Base-by-base conservation (phyloP, 306 rosid genomes). In the Castanea mollissima region DNA sequence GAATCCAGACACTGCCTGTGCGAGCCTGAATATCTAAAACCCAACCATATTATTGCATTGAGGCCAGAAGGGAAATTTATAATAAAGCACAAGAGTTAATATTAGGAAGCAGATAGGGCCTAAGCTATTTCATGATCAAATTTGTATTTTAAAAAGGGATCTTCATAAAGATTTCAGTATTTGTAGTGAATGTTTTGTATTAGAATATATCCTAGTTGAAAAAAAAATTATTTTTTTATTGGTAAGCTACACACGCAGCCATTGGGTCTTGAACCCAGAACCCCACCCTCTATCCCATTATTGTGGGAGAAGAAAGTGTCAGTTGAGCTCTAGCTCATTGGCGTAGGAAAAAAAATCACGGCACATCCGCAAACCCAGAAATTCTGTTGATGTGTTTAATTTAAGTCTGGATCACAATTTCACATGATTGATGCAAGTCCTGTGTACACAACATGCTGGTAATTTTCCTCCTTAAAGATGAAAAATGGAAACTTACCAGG, bases 401-500 rank as follows among this genome's bases (percentile, higher is more conserved):
- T 49, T 49, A 49, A 49, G 54, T 49, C 15, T 49, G 54, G 54
- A 10, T 49, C 54, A 49, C 54, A 49, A 49, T 13, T 49, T 49
- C 5, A 4, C 54, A 12, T 2, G 54, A 49, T 49, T 49, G 16
- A 49, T 49, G 54, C 65, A 20, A 3, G 16, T 21, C 65, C 29
- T 21, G 32, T 49, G 54, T 49, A 49, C 5, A 49, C 5, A 58
- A 21, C 21, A 21, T 58, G 65, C 54, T 20, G 32, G 29, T n/a
- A 31, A 9, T 21, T 23, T 8, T 58, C 14, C 29, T 58, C 9
- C 2, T 25, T 4, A 4, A 21, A 21, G 27, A 58, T 9, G 29
- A 58, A 64, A 15, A 27, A 2, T 16, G 44, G 2, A 31, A 64
- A 64, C 94, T 86, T 79, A 95, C 99, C 97, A 95, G 82, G 87